Base-by-base conservation (phyloP, 495 filamentous ascomycete species). In the Penicillium steckii region DNA sequence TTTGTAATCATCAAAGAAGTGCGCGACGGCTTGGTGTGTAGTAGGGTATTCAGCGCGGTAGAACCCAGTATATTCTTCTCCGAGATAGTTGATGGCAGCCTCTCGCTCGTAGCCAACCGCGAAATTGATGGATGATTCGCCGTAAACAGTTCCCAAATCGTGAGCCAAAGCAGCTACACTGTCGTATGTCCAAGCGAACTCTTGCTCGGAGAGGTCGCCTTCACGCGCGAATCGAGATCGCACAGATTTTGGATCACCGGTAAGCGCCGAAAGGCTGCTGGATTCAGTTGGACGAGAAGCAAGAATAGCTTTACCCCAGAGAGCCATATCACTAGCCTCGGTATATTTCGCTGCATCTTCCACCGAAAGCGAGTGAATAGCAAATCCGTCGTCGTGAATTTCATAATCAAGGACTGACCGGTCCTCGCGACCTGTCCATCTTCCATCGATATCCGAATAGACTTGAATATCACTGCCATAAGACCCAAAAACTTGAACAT, bases 401-500 rank as follows among this genome's bases (percentile, higher is more conserved):
- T 59, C 67, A 52, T 68, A 77, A 22, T 44, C 57, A 17, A 50
- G 50, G 17, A 49, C 56, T 10, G 70, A 65, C 15, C 58, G 64
- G 24, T 61, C 49, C 26, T 53, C 59, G 35, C 57, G 62, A 9
- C 77, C 78, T 23, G 72, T 70, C 75, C 77, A 82, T 43, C 71
- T 65, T 22, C 73, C 73, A 52, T 82, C 78, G 33, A 82, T 78
- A 46, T 75, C 75, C 0, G 69, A 68, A 48, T 74, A 78, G 1
- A 80, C 49, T 46, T 81, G 76, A 23, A 80, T 64, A 19, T 65
- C 56, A 19, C 65, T 62, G 2, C 55, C 54, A 6, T 38, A 57
- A 23, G 60, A 48, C 12, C 40, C 58, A 4, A 64, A 57, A 6
- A 85, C 85, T 48, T 82, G 64, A 19, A 93, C 79, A 4, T 83